These are phyloP conservation scores for Ceratorhiza oryzae-sativae DNA, from an alignment of 1,284 basidiomycete genomes.

Conservation along the genomic window DNA sequence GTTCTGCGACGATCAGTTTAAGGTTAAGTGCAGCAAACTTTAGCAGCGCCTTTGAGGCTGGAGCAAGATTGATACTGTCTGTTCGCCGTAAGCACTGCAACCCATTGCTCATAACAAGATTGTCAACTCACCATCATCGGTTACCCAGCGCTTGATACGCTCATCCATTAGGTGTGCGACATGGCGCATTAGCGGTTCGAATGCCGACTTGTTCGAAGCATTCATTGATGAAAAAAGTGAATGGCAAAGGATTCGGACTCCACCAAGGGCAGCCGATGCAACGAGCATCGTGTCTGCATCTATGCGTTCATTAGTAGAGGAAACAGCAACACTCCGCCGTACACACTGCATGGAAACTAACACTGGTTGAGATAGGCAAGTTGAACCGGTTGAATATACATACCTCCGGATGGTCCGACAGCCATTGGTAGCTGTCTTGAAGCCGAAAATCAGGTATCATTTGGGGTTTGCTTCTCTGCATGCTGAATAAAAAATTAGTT, in stretches of 20 bases:
- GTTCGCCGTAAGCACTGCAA: neutral
- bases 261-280: conserved; percentile 1
- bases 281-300: conserved; percentile 27
- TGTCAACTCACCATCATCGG: neutral
- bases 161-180: conserved; percentile 17
- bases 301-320: neutral
- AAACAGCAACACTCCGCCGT: neutral
- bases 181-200: conserved; percentile 26
- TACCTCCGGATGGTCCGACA: conserved; percentile 20
- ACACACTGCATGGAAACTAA: conserved; percentile 29
- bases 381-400: neutral
- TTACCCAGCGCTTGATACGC: conserved; percentile 16
- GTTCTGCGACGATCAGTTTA: conserved; percentile 19
- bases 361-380: neutral
- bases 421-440: conserved; percentile 9
- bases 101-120: neutral
- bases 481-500: neutral
- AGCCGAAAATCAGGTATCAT: conserved; percentile 25
- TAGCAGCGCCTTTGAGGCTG: conserved; percentile 12
- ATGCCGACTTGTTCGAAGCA: conserved; percentile 10
- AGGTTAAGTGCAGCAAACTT: conserved; percentile 19
- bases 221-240: conserved; percentile 34
- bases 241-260: conserved; percentile 20
- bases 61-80: conserved; percentile 21
- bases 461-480: conserved; percentile 31